These are phyloP conservation scores for Fusarium ambrosium DNA, from an alignment of 2,329 filamentous ascomycete species.

Conservation along the genomic window DNA sequence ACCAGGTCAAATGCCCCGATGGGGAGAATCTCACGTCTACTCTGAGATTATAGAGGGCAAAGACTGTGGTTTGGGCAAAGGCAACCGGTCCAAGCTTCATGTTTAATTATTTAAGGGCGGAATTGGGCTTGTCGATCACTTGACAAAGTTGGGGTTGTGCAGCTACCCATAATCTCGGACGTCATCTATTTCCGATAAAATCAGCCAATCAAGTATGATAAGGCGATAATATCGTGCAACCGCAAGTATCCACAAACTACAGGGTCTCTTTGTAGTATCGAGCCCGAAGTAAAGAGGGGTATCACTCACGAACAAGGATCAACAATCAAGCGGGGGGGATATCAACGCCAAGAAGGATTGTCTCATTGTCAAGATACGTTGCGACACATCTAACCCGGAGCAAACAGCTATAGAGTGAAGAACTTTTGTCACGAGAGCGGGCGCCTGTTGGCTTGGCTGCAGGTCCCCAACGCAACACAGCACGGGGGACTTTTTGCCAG, in stretches of 20 bases:
- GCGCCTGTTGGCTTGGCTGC: constrained; percentile 30
- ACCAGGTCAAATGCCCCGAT: not conserved
- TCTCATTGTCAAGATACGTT: not conserved
- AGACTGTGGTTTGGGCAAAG: not conserved
- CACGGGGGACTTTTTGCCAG: constrained; percentile 34
- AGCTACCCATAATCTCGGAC: not conserved
- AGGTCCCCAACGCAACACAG: constrained; percentile 31
- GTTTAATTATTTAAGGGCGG: not conserved
- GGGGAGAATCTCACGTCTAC: not conserved
- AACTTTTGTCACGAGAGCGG: constrained; percentile 34
- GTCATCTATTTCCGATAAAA: not conserved
- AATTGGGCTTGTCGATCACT: not conserved
- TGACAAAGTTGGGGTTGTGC: not conserved
- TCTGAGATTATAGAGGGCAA: not conserved
- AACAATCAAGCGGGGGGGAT: not conserved
- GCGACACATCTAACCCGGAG: not conserved
- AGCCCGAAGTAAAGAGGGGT: not conserved
- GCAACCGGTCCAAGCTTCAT: not conserved
- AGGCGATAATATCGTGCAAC: not conserved
- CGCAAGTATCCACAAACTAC: not conserved
- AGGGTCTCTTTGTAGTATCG: not conserved
- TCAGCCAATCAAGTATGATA: not conserved
- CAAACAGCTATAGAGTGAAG: not conserved
- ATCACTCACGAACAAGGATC: not conserved
- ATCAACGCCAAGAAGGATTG: not conserved